phyloP scores from a whole-genome alignment of 2,329 filamentous ascomycete genomes.

The Colletotrichum sp. region DNA sequence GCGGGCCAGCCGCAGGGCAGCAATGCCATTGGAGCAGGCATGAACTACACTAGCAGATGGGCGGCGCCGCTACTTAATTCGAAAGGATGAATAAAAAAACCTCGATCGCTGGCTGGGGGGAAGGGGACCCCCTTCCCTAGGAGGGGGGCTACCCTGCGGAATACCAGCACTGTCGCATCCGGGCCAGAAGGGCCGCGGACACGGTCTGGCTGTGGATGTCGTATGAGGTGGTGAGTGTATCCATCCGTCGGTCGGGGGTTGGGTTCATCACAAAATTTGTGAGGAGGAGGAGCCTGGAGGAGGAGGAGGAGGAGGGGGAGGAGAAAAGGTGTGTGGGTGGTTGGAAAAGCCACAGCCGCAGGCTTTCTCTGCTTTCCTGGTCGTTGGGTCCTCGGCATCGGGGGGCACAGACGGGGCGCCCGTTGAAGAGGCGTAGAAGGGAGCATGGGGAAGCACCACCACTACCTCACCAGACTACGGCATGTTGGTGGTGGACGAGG shows the following conservation, averaged over 20 bases:
- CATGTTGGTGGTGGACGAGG: neutral
- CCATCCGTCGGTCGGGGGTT: neutral
- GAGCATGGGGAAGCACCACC: neutral
- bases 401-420: constrained; percentile 4
- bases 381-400: constrained; percentile 3
- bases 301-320: neutral
- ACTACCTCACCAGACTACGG: neutral
- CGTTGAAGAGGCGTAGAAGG: constrained; percentile 3
- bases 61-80: neutral
- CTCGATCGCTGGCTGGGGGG: neutral
- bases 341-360: neutral
- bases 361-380: neutral
- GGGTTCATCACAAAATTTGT: neutral
- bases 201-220: constrained; percentile 17
- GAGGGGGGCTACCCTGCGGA: neutral
- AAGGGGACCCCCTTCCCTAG: neutral
- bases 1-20: neutral
- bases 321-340: neutral
- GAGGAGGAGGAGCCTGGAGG: neutral
- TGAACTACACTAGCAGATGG: neutral
- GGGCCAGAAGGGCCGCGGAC: constrained; percentile 17
- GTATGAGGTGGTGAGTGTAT: neutral
- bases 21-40: neutral
- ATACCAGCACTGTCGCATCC: constrained; percentile 6
- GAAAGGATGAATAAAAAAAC: neutral